Conservation (phyloP, 2,329 filamentous ascomycete species). For the Phoma sp. region DNA sequence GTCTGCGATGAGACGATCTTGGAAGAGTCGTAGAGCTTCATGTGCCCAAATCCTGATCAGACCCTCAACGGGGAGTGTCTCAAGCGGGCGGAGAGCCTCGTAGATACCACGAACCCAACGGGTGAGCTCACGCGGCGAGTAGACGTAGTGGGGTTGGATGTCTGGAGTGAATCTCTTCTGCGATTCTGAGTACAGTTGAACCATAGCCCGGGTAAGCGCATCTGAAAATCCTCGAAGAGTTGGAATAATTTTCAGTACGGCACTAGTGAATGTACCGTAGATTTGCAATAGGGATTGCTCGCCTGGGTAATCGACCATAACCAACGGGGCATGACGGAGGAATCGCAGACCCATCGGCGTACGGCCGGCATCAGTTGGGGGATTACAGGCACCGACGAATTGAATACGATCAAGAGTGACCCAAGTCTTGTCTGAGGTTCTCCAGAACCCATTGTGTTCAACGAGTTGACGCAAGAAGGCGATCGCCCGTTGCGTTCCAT, state of each 20-base stretch:
- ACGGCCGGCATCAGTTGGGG: conserved; percentile 94
- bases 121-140: conserved; percentile 97
- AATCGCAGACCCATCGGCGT: conserved; percentile 93
- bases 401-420: conserved; percentile 97
- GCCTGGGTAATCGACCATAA: conserved; percentile 99
- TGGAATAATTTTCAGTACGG: conserved; percentile 95
- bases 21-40: conserved; percentile 93
- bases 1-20: conserved; percentile 93
- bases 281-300: conserved; percentile 95
- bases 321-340: conserved; percentile 93
- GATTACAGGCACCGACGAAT: conserved; percentile 98
- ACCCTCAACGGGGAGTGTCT: conserved; percentile 85
- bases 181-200: conserved; percentile 92
- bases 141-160: conserved; percentile 98
- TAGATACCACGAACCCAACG: conserved; percentile 98
- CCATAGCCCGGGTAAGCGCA: conserved; percentile 94
- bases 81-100: conserved; percentile 91
- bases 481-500: conserved; percentile 95
- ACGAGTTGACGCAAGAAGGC: conserved; percentile 97
- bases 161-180: conserved; percentile 93
- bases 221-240: conserved; percentile 94
- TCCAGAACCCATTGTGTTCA: conserved; percentile 99
- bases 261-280: conserved; percentile 97
- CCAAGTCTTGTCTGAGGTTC: conserved; percentile 96
- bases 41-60: conserved; percentile 98